Percentiles rank a stretch among this genome's conserved stretches.
Evolutionary conservation across 2,329 filamentous ascomycete genomes (phyloP).

Genomic region (Zymoseptoria crescenta): DNA sequence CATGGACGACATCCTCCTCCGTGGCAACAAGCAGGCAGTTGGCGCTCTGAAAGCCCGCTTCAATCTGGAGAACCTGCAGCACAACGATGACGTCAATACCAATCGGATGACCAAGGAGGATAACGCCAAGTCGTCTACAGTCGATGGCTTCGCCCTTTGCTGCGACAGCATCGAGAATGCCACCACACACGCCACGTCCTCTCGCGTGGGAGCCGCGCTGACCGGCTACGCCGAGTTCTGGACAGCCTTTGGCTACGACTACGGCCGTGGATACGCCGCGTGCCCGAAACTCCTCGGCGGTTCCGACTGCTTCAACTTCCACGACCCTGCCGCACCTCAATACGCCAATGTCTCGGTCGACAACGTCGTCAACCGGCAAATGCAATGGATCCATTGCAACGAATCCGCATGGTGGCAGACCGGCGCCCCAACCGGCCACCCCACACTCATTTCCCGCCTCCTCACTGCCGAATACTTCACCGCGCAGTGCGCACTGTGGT

Average conservation of each 20-base stretch:
- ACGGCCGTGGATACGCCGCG: constrained; percentile 41
- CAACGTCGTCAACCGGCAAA: constrained; percentile 46
- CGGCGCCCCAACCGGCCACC: constrained; percentile 39
- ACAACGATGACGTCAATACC: constrained; percentile 44
- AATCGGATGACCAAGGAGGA: constrained; percentile 37
- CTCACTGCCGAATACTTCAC: constrained; percentile 47
- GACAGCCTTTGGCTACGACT: constrained; percentile 38
- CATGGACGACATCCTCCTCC: constrained; percentile 31
- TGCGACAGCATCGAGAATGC: constrained; percentile 50
- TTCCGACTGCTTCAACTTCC: constrained; percentile 46
- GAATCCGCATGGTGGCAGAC: constrained; percentile 52
- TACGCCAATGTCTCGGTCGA: constrained; percentile 43
- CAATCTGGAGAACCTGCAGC: constrained; percentile 41
- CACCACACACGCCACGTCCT: constrained; percentile 48
- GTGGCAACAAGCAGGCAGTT: constrained; percentile 27
- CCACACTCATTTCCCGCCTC: constrained; percentile 47
- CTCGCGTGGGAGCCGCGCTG: constrained; percentile 40
- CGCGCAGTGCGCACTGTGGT: constrained; percentile 48
- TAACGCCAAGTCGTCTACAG: constrained; percentile 6
- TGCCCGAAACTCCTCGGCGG: constrained; percentile 41
- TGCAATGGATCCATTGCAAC: constrained; percentile 56
- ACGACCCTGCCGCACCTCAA: constrained; percentile 42
- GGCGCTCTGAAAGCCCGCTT: constrained; percentile 46
- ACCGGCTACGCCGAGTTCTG: constrained; percentile 43
- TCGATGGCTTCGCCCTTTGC: constrained; percentile 22